A percentile compares a stretch with the other conserved stretches of the same genome.
These are phyloP conservation scores for Pancytospora epiphaga DNA, from an alignment of 371 early-diverging fungal genomes.

Conservation along the genomic window DNA sequence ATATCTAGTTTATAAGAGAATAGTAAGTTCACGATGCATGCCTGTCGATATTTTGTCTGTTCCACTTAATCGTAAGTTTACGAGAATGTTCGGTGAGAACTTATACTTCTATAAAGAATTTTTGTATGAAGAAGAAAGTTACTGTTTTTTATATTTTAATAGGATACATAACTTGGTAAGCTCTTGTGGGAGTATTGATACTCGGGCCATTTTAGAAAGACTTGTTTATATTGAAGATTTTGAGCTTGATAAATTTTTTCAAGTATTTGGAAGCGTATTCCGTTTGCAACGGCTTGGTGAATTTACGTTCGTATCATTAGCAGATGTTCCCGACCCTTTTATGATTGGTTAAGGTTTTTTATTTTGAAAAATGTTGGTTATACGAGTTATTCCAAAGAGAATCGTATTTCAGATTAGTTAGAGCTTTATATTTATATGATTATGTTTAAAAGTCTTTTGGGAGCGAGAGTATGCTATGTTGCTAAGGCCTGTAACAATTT, in stretches of 20 bases:
- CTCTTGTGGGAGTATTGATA: constrained; percentile 26
- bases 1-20: background rate
- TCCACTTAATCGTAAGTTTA: background rate
- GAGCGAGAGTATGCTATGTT: too few species aligned
- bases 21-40: background rate
- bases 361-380: too few species aligned
- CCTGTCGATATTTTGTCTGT: background rate
- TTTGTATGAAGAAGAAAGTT: background rate
- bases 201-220: constrained; percentile 24
- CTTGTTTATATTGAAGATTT: constrained; percentile 33
- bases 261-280: constrained; percentile 40
- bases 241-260: constrained; percentile 44
- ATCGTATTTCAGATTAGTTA: too few species aligned
- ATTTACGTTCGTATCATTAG: constrained; percentile 4
- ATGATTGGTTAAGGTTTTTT: too few species aligned
- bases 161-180: constrained; percentile 34
- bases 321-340: background rate
- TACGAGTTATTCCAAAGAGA: too few species aligned
- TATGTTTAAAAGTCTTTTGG: too few species aligned
- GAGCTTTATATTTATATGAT: too few species aligned
- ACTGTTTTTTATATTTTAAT: background rate
- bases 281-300: constrained; percentile 19
- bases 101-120: too few species aligned
- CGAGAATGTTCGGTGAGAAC: too few species aligned
- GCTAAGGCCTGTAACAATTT: too few species aligned